phyloP scores from a whole-genome alignment of 306 rosid genomes.

The Lathyrus oleraceus region DNA sequence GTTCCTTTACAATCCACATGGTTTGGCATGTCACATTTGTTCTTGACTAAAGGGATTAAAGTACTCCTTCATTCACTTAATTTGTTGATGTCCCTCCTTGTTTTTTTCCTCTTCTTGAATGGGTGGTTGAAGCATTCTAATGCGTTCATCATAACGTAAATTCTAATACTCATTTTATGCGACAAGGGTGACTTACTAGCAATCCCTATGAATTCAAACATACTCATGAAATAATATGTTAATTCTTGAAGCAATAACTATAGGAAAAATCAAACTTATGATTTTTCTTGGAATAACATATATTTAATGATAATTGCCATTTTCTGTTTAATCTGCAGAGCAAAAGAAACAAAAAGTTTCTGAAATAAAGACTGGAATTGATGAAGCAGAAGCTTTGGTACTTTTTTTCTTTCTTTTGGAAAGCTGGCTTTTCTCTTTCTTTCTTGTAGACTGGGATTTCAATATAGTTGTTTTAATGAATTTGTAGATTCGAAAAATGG shows the following conservation, averaged over 20 bases:
- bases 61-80: too few species aligned
- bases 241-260: conserved; percentile 19
- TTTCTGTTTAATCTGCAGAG: conserved; percentile 59
- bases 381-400: conserved; percentile 94
- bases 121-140: conserved; percentile 3
- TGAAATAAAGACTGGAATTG: conserved; percentile 80
- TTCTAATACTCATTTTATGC: background rate
- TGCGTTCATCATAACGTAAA: background rate
- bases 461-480: conserved; percentile 28
- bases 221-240: conserved; percentile 8
- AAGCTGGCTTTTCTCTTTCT: conserved; percentile 29
- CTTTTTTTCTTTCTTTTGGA: conserved; percentile 23
- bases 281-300: conserved; percentile 11
- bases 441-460: conserved; percentile 18
- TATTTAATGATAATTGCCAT: background rate
- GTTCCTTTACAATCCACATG: too few species aligned
- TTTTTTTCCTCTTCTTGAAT: background rate
- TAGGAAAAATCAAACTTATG: conserved; percentile 11
- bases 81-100: background rate
- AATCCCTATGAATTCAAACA: background rate
- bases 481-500: conserved; percentile 81
- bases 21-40: too few species aligned
- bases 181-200: background rate
- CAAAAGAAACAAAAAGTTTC: conserved; percentile 86
- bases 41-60: too few species aligned